A percentile compares a stretch with the other conserved stretches of the same genome.
Conservation (phyloP, 495 filamentous ascomycete species). For the Letharia columbiana region DNA sequence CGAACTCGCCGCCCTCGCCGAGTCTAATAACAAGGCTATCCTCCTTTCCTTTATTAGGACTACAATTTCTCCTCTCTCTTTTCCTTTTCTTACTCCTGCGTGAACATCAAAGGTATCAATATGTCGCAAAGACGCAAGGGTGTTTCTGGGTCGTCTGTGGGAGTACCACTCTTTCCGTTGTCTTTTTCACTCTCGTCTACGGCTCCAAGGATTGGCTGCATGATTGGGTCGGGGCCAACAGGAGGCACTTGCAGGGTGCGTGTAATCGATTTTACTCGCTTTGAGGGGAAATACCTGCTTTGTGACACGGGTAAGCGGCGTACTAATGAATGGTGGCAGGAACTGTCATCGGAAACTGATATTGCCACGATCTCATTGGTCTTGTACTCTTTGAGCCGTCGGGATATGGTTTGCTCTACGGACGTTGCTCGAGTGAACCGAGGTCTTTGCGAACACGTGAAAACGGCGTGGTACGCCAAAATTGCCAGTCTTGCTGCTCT, state of each 20-base stretch:
- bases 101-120: conserved; percentile 1
- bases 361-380: too few relatives aligned
- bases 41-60: conserved; percentile 69
- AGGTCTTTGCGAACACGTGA: background rate
- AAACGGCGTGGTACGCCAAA: background rate
- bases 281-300: too few relatives aligned
- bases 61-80: conserved; percentile 56
- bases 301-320: too few relatives aligned
- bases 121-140: conserved; percentile 1
- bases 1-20: conserved; percentile 4
- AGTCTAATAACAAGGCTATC: conserved; percentile 33
- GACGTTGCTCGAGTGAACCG: background rate
- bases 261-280: background rate
- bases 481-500: background rate
- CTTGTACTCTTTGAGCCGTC: too few relatives aligned
- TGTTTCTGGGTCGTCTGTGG: background rate
- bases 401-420: background rate
- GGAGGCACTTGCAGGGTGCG: background rate
- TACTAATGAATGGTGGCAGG: too few relatives aligned
- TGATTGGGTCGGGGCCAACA: background rate
- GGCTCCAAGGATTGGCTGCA: background rate
- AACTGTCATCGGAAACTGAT: too few relatives aligned
- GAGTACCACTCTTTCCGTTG: background rate
- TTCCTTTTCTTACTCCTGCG: conserved; percentile 30
- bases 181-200: background rate